A percentile compares a stretch with the other conserved stretches of the same genome.
These are phyloP conservation scores for Magnaporthiopsis incrustans DNA, from an alignment of 2,329 filamentous ascomycete species.

Conservation along the genomic window DNA sequence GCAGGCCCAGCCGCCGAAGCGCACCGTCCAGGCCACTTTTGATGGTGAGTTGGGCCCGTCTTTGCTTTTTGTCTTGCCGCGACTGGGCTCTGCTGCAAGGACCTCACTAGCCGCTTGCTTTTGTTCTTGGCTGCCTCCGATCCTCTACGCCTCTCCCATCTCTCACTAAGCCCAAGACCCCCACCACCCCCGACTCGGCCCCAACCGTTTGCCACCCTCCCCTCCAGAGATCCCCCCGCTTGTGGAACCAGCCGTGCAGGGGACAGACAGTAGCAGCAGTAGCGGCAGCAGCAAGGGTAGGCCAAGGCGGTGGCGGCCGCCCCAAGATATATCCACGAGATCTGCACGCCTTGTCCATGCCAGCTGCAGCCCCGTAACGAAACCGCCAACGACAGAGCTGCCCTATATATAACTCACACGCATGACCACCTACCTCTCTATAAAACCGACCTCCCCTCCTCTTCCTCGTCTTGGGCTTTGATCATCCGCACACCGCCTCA, in stretches of 20 bases:
- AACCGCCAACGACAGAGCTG: background rate
- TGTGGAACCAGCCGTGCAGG: background rate
- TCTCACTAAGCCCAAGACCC: background rate
- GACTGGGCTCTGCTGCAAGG: background rate
- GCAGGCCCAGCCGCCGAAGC: constrained; percentile 42
- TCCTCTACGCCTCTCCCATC: no score
- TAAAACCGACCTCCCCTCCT: background rate
- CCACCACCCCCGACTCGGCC: background rate
- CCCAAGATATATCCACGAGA: background rate
- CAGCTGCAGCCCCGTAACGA: background rate
- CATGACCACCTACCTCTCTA: background rate
- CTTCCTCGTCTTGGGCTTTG: background rate
- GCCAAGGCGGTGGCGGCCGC: background rate
- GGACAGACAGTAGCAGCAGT: background rate
- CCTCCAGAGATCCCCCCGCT: background rate
- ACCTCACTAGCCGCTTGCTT: background rate
- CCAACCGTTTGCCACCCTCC: background rate
- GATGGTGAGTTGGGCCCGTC: constrained; percentile 39
- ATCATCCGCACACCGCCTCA: background rate
- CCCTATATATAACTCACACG: background rate
- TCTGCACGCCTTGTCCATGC: background rate
- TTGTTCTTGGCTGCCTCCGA: background rate
- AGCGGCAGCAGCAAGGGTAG: background rate
- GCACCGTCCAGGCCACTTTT: constrained; percentile 52
- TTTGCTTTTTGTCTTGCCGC: background rate